These are phyloP conservation scores for Arabis hirsuta DNA, from an alignment of 345 rosid genomes.

Conservation along the genomic window DNA sequence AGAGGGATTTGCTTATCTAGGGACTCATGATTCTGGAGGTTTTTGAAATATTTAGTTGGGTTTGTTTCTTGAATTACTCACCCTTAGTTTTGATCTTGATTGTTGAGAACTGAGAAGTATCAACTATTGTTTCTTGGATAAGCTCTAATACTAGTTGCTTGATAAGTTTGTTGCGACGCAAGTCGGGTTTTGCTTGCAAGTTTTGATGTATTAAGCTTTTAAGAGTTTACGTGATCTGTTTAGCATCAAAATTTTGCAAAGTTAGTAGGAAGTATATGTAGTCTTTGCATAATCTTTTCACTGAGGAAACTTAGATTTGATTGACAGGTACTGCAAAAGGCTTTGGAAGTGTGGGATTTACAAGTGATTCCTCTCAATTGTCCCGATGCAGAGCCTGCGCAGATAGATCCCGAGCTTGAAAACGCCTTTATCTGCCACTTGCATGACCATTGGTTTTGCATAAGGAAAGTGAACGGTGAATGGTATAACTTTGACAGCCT, in stretches of 20 bases:
- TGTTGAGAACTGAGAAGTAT: neutral
- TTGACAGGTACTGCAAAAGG: constrained; percentile 84
- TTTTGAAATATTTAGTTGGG: neutral
- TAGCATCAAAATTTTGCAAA: neutral
- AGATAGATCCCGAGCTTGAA: constrained; percentile 83
- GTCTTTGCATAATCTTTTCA: neutral
- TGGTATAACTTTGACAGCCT: constrained; percentile 98
- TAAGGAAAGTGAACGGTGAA: constrained; percentile 83
- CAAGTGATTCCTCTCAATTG: constrained; percentile 87
- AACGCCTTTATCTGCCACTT: constrained; percentile 91
- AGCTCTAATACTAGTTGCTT: neutral
- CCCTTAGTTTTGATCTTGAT: constrained; percentile 9
- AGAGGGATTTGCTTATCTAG: constrained; percentile 7
- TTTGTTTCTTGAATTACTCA: neutral
- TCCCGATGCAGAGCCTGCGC: constrained; percentile 92
- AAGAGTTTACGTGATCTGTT: neutral
- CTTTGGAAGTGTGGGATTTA: constrained; percentile 92
- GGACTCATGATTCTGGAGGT: constrained; percentile 15
- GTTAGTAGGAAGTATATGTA: neutral
- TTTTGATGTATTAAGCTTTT: neutral
- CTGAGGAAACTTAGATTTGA: constrained; percentile 29
- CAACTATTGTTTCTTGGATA: neutral
- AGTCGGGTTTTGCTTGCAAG: constrained; percentile 1
- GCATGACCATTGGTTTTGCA: constrained; percentile 97
- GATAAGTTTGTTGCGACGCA: neutral